Evolutionary conservation across 202 grass and related monocot species (phyloP), one percentile per base, ranked within the genome.

Genomic region (Elaeis oleifera): DNA sequence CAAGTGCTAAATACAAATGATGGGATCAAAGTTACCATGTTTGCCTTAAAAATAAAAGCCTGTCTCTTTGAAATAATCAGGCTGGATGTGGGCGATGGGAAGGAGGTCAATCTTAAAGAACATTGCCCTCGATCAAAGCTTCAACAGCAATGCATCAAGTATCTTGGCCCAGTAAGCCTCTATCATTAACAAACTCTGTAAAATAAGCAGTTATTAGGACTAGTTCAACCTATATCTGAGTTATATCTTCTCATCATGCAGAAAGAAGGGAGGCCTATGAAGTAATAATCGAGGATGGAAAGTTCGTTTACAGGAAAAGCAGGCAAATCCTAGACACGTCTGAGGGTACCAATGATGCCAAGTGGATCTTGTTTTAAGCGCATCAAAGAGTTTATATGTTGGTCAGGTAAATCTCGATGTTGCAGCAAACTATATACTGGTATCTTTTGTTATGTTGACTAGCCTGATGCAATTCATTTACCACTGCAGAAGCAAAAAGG

Each of bases 321-420:
- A 53, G 25, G 53, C 50, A 83, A 70, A 60, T 85, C 13, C 60
- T 95, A 17, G 29, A 85, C 59, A 85, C 82, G 2, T 67, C 76
- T 0, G 55, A 73, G 54, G 71, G 79, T 19, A 20, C 50, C 44
- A 78, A 76, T 62, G 73, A 78, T 78, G 69, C 75, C 36, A 91
- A 96, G 75, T 95, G 84, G 89, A 89, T 95, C 61, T 95, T 55
- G 81, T 95, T 51, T 51, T 95, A 6, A 95, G 89, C 74, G 89
- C 85, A 15, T 80, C 79, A 62, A 95, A 78, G 73, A 72, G 65
- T 21, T 63, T 95, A 11, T 89, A 89, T 63, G 83, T 89, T 27
- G 84, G 76, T 20, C 67, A 95, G 84, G 89, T 89, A 31, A 54
- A 19, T 58, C 71, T 59, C 9, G 32, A 36, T 36, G 2, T 36